Base-by-base conservation (phyloP, 495 filamentous ascomycete species). In the Durotheca rogersii region DNA sequence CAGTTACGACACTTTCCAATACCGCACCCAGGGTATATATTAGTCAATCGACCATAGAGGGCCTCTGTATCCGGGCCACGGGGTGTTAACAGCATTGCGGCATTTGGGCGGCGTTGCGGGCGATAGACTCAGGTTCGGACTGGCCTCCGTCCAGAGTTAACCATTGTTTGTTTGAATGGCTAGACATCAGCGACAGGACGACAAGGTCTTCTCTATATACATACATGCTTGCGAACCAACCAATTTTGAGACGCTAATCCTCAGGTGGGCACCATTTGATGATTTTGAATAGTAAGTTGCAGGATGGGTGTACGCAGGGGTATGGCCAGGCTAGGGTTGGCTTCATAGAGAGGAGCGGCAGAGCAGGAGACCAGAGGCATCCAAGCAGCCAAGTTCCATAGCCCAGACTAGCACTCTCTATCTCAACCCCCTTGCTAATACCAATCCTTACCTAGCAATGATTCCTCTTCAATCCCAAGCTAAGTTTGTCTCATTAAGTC, bases 1-100 rank as follows among this genome's bases (percentile, higher is more conserved):
- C 39, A 85, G 81, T 67, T 89, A 89, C 67, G 85, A 89, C 67
- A 87, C 86, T 51, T 89, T 87, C 67, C 85, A 89, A 61, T 89
- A 89, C 67, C 74, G 86, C 42, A 87, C 85, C 3, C 85, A 89
- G 66, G 85, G 85, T 62, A 89, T 89, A 65, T 89, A 89, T 64
- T 88, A 69, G 42, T 39, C 51, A 51, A 53, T 43, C 47, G 48
- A 23, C 49, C 11, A 37, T 47, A 27, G 36, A 47, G 42, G 47
- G 47, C 18, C 43, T 36, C 34, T 25, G 10, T 31, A 32, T 44
- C 36, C 30, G 16, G 53, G 39, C 41, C 56, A 42, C 15, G 23
- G 47, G 51, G 53, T 53, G 51, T 49, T 58, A 58, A 51, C 56
- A 47, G 58, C 51, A 59, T 64, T 41, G 41, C 41, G 50, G 64